A percentile compares a stretch with the other conserved stretches of the same genome.
These are phyloP conservation scores for Fusarium austroafricanum DNA, from an alignment of 2,329 filamentous ascomycete genomes.

Conservation along the genomic window DNA sequence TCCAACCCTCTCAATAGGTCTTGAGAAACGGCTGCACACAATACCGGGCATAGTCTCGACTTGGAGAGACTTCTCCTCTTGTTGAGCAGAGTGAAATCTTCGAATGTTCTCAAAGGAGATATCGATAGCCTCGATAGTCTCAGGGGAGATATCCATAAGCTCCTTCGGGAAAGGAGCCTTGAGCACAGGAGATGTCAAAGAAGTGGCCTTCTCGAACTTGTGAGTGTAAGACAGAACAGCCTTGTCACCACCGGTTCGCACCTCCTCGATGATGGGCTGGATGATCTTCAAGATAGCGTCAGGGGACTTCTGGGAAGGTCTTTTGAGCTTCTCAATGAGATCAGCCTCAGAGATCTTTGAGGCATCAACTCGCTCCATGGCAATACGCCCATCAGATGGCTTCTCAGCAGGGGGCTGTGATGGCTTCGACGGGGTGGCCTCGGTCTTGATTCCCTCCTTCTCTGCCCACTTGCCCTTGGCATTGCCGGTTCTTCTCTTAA, in stretches of 20 bases:
- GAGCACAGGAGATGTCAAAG: constrained; percentile 87
- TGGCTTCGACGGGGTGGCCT: constrained; percentile 51
- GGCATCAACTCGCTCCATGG: constrained; percentile 84
- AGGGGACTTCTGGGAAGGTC: constrained; percentile 94
- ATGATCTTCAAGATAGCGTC: constrained; percentile 93
- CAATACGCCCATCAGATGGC: constrained; percentile 68
- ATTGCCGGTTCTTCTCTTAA: constrained; percentile 91
- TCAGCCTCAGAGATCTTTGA: constrained; percentile 71
- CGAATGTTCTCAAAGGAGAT: constrained; percentile 93
- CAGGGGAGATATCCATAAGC: constrained; percentile 85
- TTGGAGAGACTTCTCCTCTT: constrained; percentile 81
- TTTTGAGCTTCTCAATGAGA: constrained; percentile 80
- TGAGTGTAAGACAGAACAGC: constrained; percentile 93
- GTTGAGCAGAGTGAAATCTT: constrained; percentile 93
- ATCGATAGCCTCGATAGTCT: constrained; percentile 94
- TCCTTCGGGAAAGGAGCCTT: constrained; percentile 87
- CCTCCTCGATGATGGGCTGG: constrained; percentile 88
- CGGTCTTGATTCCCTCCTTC: constrained; percentile 75
- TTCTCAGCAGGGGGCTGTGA: constrained; percentile 48
- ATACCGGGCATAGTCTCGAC: constrained; percentile 99
- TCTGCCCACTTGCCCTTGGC: constrained; percentile 94
- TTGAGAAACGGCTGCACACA: constrained; percentile 89
- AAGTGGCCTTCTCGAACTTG: constrained; percentile 97
- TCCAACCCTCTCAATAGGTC: constrained; percentile 95
- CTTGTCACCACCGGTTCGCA: constrained; percentile 85